These are phyloP conservation scores for Monilinia fructigena DNA, from an alignment of 2,329 filamentous ascomycete species.

Conservation along the genomic window DNA sequence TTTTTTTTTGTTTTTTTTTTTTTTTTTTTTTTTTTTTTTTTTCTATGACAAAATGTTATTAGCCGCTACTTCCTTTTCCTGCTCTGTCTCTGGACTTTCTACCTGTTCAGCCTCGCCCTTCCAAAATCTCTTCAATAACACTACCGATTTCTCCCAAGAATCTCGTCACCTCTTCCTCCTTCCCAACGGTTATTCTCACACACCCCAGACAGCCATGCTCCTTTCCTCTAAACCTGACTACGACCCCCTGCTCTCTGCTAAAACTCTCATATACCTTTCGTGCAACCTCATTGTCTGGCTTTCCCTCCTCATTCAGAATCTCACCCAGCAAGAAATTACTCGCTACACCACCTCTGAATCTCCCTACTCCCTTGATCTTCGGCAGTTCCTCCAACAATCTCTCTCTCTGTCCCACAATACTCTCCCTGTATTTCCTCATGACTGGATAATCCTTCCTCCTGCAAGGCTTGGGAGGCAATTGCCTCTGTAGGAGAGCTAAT, in stretches of 20 bases:
- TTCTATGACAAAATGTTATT: conserved; percentile 35
- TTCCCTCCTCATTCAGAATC: conserved; percentile 70
- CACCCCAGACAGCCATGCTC: conserved; percentile 88
- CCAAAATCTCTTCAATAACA: conserved; percentile 34
- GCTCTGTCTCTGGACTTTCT: conserved; percentile 28
- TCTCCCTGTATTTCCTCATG: conserved; percentile 69
- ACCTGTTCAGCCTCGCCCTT: conserved; percentile 15
- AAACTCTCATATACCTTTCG: conserved; percentile 74
- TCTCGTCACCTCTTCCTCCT: conserved; percentile 77
- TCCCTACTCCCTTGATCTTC: conserved; percentile 72
- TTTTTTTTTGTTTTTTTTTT: too few species aligned
- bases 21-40: too few species aligned
- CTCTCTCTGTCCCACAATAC: conserved; percentile 74
- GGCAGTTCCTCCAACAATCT: conserved; percentile 72
- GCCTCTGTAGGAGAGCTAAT: conserved; percentile 84
- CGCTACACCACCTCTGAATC: conserved; percentile 73
- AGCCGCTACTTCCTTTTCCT: conserved; percentile 32
- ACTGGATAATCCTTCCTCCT: conserved; percentile 63
- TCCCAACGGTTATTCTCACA: conserved; percentile 88
- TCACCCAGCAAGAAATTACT: conserved; percentile 92
- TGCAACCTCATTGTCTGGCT: conserved; percentile 77
- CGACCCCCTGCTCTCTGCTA: conserved; percentile 84
- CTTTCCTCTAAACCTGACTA: conserved; percentile 90
- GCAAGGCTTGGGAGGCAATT: conserved; percentile 72
- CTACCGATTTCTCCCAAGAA: conserved; percentile 67